Base-by-base conservation (phyloP, 768 basidiomycete species). In the Xerocomellus amylosporus region DNA sequence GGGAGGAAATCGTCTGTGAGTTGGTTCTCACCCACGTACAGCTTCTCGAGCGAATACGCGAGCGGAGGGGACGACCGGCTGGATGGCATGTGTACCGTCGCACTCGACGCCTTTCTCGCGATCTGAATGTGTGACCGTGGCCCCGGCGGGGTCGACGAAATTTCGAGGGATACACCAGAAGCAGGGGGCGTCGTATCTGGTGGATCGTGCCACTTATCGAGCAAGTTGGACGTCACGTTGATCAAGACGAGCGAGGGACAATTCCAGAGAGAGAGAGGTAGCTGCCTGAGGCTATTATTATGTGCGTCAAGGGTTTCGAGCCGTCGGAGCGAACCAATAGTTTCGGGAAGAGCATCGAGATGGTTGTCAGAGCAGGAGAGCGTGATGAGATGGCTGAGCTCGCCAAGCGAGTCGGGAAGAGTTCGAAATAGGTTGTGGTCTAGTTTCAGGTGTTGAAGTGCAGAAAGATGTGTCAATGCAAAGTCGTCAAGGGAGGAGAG, bases 281-380 rank as follows among this genome's bases (percentile, higher is more conserved):
- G 73, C 60, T 86, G 84, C 5, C 77, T 81, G 43, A 98, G 75
- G 61, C 86, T 88, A 74, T 98, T 99, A 67, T 91, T 94, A 66
- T 98, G 95, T 3, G 88, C 88, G 60, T 97, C 92, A 39, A 99
- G 78, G 1, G 72, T 75, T 59, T 86, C 81, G 10, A 98, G 79
- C 40, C 82, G 84, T 71, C 84, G 83, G 42, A 98, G 76, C 9
- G 76, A 75, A 14, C 93, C 93, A 45, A 98, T 85, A 39, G 81
- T 83, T 12, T 76, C 68, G 0, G 97, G 97, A 0, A 98, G 78
- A 15, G 78, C 71, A 51, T 83, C 82, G 19, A 99, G 79, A 59
- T 86, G 81, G 73, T 98, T 98, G 70, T 98, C 91, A n/a, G 91
- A 90, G 65, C 91, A 92, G 12, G 88, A 89, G 8, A 99, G 80